phyloP scores from a whole-genome alignment of 73 alveolate genomes.

The Urostyla sp. region DNA sequence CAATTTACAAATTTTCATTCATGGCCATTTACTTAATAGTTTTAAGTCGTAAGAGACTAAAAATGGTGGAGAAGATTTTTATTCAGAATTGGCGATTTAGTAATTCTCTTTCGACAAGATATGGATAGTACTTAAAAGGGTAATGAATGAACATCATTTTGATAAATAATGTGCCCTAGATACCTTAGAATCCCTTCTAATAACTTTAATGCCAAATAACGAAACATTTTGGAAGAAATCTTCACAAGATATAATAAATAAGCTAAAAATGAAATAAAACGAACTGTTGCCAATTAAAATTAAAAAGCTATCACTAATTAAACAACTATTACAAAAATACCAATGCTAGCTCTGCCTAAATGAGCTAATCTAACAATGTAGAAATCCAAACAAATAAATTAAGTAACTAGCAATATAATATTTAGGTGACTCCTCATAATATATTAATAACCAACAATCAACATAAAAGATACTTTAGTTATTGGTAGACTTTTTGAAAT shows the following conservation, averaged over 20 bases:
- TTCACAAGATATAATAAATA: neutral
- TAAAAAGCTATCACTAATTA: neutral
- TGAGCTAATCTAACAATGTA: constrained; percentile 1
- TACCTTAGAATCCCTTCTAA: neutral
- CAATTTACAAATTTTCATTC: no score
- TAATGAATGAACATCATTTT: neutral
- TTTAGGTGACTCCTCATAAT: no score
- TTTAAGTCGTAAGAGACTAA: no score
- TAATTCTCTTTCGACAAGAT: neutral
- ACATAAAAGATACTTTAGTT: neutral
- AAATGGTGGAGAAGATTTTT: no score
- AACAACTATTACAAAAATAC: neutral
- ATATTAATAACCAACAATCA: neutral
- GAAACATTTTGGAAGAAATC: neutral
- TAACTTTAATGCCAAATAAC: neutral
- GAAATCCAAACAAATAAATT: constrained; percentile 4
- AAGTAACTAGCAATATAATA: constrained; percentile 1
- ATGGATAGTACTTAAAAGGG: neutral
- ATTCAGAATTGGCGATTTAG: neutral
- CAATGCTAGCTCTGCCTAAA: neutral
- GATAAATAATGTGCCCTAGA: constrained; percentile 14
- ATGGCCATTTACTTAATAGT: no score
- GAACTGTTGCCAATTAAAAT: neutral
- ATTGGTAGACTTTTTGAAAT: neutral
- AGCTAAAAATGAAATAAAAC: neutral